These are phyloP conservation scores for Schizosaccharomyces cryophilus DNA, from an alignment of 805 yeast genomes.

Conservation along the genomic window DNA sequence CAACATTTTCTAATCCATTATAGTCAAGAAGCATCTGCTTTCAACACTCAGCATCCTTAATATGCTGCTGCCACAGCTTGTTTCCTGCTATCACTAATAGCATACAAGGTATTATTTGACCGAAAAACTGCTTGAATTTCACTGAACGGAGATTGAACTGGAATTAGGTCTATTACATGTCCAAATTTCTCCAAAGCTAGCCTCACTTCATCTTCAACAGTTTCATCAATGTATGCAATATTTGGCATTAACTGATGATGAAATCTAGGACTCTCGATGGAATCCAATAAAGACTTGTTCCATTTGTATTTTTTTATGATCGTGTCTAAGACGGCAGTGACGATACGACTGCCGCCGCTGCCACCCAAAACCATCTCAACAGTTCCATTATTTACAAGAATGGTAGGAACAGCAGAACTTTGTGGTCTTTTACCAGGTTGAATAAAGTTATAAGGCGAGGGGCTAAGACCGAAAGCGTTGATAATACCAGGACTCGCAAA, in stretches of 20 bases:
- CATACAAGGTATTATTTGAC: neutral
- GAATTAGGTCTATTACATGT: constrained; percentile 2
- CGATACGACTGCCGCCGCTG: constrained; percentile 79
- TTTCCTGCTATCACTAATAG: neutral
- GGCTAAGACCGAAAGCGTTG: constrained; percentile 59
- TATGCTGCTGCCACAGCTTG: neutral
- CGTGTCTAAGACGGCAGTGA: constrained; percentile 64
- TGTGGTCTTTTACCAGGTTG: constrained; percentile 61
- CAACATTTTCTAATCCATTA: too few relatives aligned
- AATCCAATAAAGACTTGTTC: constrained; percentile 32
- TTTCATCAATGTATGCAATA: constrained; percentile 32
- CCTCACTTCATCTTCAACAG: constrained; percentile 15
- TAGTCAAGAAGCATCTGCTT: neutral
- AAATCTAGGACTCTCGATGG: constrained; percentile 55
- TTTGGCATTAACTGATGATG: constrained; percentile 83
- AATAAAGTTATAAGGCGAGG: constrained; percentile 58
- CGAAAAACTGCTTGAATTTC: constrained; percentile 4
- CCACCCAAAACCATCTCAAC: constrained; percentile 64
- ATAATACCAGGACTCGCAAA: constrained; percentile 46
- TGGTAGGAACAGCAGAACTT: constrained; percentile 59
- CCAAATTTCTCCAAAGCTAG: constrained; percentile 8
- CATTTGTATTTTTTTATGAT: constrained; percentile 40
- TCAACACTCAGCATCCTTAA: neutral
- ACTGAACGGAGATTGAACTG: neutral
- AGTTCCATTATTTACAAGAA: constrained; percentile 23